Base-by-base conservation (phyloP, 192 early-diverging fungal species). In the Linnemannia schmuckeri region DNA sequence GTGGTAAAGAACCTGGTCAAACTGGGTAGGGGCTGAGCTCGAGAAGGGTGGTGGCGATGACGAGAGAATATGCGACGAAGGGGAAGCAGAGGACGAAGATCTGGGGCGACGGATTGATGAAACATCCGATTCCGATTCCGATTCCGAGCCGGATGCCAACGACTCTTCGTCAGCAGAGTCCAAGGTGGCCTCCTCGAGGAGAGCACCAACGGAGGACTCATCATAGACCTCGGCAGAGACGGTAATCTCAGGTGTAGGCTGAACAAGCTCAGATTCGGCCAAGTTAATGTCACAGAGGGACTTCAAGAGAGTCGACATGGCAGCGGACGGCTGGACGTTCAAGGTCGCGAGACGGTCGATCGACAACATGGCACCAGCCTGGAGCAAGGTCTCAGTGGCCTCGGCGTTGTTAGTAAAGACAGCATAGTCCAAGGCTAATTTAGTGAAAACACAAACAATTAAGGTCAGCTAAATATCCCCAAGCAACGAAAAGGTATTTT, bases 371-470 rank as follows among this genome's bases (percentile, higher is more conserved):
- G 85, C 71, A 44, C 85, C 85, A 20, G 85, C 85, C 22, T 75
- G 44, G 18, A 87, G 72, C 18, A 87, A 55, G 13, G 47, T 15
- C 27, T 66, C 46, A 6, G 85, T 78, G 17, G 81, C 81, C 35
- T 87, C 76, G 24, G 75, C 72, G 10, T 87, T 81, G 68, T 87
- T 87, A 41, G 76, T 70, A 49, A 70, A 81, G 52, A 87, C 71
- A n/a, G 85, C 85, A 75, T 87, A 87, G 72, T 87, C 85, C 76
- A 87, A 71, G 4, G 85, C 85, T 86, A 85, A 47, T 33, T 33
- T 38, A 22, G 4, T 10, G 66, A 55, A 70, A 63, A 44, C 24
- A 52, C 17, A 6, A 27, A 47, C 13, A 37, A 33, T 22, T 3
- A 66, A 27, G 30, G 20, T 77, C 13, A 71, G 40, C 22, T 46